Base-by-base conservation (phyloP, 306 rosid species). In the Prosopis cineraria region DNA sequence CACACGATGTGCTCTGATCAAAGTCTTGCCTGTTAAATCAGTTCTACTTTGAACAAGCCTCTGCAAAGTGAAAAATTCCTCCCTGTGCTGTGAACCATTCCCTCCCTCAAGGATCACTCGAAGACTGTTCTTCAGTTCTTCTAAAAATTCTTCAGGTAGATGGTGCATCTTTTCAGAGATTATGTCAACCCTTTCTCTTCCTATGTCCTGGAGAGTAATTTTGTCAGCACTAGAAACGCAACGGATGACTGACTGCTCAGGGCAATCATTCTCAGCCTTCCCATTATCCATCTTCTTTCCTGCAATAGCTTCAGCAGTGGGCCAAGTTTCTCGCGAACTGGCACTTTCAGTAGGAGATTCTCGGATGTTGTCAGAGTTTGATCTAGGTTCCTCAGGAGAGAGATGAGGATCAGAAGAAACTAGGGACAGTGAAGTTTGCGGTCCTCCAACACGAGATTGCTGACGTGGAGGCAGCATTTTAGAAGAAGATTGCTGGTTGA, bases 301-400 rank as follows among this genome's bases (percentile, higher is more conserved):
- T 60, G 85, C 87, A n/a, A 78, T 86, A 10, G 91, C 88, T 78
- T 90, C 93, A 0, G 88, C 90, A 73, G 83, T 34, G 34, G 98
- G 97, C 98, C 96, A 95, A 33, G 95, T 92, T 72, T 95, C 98
- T 58, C 84, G 88, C 68, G 98, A 95, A 75, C 97, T 95, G 53
- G 98, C 99, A 82, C 99, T 95, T 85, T 91, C 98, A 37, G 98
- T 86, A 1, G 97, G 98, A 52, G 98, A 93, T 81, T 95, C 98
- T 0, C 88, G 97, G 48, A 83, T 75, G 33, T 91, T 85, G 63
- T 91, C 97, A 65, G 93, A 88, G 72, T 90, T 92, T 36, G 97
- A 87, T 70, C 90, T 86, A 45, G 93, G 99, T 70, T 92, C 98
- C 82, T 95, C 99, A 3, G 93, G 96, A 50, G 98, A 92, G 10